These are phyloP conservation scores for Neurospora sp. DNA, from an alignment of 495 filamentous ascomycete species.

Conservation along the genomic window DNA sequence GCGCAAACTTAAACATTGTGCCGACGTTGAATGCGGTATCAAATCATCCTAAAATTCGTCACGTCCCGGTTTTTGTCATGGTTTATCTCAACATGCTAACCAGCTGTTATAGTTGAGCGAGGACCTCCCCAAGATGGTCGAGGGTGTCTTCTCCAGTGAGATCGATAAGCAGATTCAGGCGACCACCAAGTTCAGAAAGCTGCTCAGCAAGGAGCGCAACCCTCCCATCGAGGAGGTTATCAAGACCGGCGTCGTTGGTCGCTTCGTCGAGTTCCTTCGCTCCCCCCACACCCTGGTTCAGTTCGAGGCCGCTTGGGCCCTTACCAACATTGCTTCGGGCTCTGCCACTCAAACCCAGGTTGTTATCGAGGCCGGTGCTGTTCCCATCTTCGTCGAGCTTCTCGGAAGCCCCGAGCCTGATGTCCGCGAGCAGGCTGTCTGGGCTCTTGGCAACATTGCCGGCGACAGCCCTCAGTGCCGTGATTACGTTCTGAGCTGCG, in stretches of 20 bases:
- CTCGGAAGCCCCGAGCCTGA: constrained; percentile 93
- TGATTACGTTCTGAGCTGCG: constrained; percentile 84
- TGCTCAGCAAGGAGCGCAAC: constrained; percentile 97
- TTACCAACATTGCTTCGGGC: constrained; percentile 98
- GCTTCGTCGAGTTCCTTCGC: constrained; percentile 96
- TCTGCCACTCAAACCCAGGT: constrained; percentile 97
- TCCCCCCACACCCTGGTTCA: constrained; percentile 98
- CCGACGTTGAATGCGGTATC: background rate
- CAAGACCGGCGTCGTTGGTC: constrained; percentile 93
- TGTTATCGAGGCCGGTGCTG: constrained; percentile 95
- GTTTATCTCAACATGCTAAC: constrained; percentile 18
- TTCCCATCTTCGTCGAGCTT: constrained; percentile 97
- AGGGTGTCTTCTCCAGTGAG: constrained; percentile 95
- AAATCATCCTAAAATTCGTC: background rate
- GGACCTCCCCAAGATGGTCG: constrained; percentile 95
- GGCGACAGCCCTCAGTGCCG: constrained; percentile 96
- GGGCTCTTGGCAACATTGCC: constrained; percentile 98
- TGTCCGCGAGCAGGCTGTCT: constrained; percentile 97
- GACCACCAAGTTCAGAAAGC: constrained; percentile 98
- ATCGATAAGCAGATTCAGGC: constrained; percentile 97
- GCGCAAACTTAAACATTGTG: background rate
- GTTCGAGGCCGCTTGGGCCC: constrained; percentile 98
- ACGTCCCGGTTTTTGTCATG: background rate
- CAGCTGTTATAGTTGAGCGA: constrained; percentile 67
- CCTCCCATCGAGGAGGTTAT: constrained; percentile 98